Conservation (phyloP, 768 basidiomycete genomes). For the Pisolithus marmoratus region DNA sequence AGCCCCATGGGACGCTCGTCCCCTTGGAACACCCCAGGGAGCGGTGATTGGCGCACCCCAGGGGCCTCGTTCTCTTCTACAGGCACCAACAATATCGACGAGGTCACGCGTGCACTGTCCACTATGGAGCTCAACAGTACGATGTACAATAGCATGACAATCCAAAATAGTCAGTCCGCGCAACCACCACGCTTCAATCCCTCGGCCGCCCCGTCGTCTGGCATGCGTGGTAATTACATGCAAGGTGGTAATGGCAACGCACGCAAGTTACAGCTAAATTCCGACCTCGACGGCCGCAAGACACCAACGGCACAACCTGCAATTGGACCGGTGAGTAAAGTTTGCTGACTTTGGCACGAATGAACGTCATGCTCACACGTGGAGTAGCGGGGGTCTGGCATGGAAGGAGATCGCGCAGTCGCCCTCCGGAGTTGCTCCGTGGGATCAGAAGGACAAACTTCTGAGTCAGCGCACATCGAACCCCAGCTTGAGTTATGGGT, state of each 20-base stretch:
- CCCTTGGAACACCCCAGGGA: conserved; percentile 53
- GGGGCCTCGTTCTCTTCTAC: conserved; percentile 28
- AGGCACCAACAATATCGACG: conserved; percentile 48
- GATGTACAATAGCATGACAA: conserved; percentile 24
- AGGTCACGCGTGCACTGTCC: conserved; percentile 70
- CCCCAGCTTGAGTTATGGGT: conserved; percentile 61
- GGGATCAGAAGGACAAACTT: conserved; percentile 65
- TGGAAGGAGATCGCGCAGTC: conserved; percentile 29
- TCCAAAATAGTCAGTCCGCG: conserved; percentile 44
- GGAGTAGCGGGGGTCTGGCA: conserved; percentile 31
- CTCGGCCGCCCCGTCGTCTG: conserved; percentile 40
- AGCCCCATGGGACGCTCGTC: conserved; percentile 59
- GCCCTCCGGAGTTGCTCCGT: conserved; percentile 36
- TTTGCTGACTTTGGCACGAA: conserved; percentile 38
- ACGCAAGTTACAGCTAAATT: conserved; percentile 50
- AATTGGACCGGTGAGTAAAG: conserved; percentile 45
- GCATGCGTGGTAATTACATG: conserved; percentile 35
- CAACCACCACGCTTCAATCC: conserved; percentile 70
- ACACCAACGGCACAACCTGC: conserved; percentile 43
- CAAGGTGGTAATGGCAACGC: conserved; percentile 34
- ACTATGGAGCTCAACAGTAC: conserved; percentile 52
- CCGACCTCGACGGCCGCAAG: conserved; percentile 64
- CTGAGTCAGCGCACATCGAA: conserved; percentile 57
- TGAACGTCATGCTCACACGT: conserved; percentile 27
- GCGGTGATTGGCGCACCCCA: conserved; percentile 54